Evolutionary conservation across 352 stramenopile genomes (phyloP), one percentile per base, ranked within the genome.

Genomic region (Phytophthora macrochlamydospora): DNA sequence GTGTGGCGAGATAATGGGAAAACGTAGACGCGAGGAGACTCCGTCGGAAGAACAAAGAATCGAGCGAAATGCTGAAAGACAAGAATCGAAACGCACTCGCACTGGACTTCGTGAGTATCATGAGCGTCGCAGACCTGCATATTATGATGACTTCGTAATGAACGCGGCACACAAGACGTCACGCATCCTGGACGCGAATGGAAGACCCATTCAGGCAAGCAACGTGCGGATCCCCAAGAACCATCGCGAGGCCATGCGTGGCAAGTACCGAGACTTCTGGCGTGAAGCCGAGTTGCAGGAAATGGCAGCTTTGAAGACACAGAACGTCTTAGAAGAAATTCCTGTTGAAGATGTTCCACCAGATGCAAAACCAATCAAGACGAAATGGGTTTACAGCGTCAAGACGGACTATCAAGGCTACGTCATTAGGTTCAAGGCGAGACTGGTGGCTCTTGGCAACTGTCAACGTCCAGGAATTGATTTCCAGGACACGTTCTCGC

Each of bases 141-240:
- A 45, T n/a, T 55, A 44, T 14, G 14, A 30, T 31, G 32, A 55
- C 49, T 55, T 44, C 12, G 49, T 55, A 14, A n/a, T 44, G 32
- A 44, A 55, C 44, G 31, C 14, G 44, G 49, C 24, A 2, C 49
- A 48, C 14, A 38, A 31, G 7, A 56, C 31, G 12, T 40, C 14
- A 4, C 58, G 50, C 24, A 13, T 54, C 1, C 3, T 65, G 14
- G 31, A 55, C 31, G 31, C 29, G 14, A 45, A 44, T 32, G 32
- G 31, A 44, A 1, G 3, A 3, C 32, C 49, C n/a, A 55, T 55
- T 7, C 49, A 14, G 13, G 13, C 12, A 1, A 55, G 49, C n/a
- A 31, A 55, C 7, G 32, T 55, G 31, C 37, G 24, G 31, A 32
- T 44, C 7, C 32, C 49, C 4, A 4, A 7, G 11, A 55, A 44